Conservation (phyloP, 1,139 yeast species). For the Citeromyces hawaiiensis region DNA sequence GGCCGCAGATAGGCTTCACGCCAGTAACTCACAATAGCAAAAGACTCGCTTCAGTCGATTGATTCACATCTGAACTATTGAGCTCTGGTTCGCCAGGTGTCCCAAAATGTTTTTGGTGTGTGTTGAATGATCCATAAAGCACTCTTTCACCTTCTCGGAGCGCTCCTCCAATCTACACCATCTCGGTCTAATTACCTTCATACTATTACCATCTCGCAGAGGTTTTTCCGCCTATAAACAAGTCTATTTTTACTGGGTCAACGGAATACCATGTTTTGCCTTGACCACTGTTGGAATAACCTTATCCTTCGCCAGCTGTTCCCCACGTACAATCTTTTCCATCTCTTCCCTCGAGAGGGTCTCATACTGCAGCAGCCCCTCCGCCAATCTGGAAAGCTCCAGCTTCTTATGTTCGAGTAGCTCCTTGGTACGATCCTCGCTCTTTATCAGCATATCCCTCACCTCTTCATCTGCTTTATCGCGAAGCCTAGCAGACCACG, state of each 20-base stretch:
- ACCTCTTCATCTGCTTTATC: constrained; percentile 92
- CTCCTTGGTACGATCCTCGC: constrained; percentile 70
- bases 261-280: constrained; percentile 11
- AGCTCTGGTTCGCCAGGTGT: too few species aligned
- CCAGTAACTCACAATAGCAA: too few species aligned
- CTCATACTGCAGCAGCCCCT: constrained; percentile 89
- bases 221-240: background rate
- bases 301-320: constrained; percentile 51
- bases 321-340: constrained; percentile 75
- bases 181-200: background rate
- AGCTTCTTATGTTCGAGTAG: constrained; percentile 44
- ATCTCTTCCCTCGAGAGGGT: constrained; percentile 87
- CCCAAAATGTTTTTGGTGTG: too few species aligned
- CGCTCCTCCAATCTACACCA: background rate
- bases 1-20: too few species aligned
- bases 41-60: too few species aligned
- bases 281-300: constrained; percentile 72
- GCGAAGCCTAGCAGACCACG: constrained; percentile 83
- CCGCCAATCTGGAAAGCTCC: constrained; percentile 84
- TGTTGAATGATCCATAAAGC: too few species aligned
- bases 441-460: constrained; percentile 52
- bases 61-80: too few species aligned
- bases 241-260: constrained; percentile 5
- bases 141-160: too few species aligned
- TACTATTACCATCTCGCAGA: background rate